A percentile compares a stretch with the other conserved stretches of the same genome.
Evolutionary conservation across 139 green algal species (phyloP).

Genomic region (Astrephomene gubernaculifera): DNA sequence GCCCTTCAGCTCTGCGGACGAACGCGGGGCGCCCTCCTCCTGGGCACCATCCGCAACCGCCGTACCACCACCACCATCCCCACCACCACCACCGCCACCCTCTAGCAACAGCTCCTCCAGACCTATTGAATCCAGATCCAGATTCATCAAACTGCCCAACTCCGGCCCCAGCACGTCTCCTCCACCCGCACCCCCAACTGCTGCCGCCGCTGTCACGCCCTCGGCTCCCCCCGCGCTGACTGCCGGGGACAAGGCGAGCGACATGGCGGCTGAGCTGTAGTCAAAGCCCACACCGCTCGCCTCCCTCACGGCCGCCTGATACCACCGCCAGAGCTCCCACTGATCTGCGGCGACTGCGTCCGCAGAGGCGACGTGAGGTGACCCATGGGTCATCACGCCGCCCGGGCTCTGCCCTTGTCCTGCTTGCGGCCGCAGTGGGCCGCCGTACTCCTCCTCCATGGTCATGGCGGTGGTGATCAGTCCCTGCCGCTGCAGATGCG

Average conservation of each 20-base stretch:
- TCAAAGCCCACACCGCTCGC: not conserved
- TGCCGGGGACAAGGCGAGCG: too few species aligned
- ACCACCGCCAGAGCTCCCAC: constrained; percentile 36
- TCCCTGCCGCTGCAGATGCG: constrained; percentile 45
- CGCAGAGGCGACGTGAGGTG: too few species aligned
- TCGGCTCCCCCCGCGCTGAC: too few species aligned
- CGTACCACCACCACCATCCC: not conserved
- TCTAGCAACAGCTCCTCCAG: too few species aligned
- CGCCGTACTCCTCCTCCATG: constrained; percentile 50
- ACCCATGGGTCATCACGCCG: constrained; percentile 6
- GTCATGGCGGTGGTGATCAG: constrained; percentile 50
- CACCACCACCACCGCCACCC: too few species aligned
- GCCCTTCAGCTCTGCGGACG: not conserved
- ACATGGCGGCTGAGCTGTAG: too few species aligned
- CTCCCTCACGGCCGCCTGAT: not conserved
- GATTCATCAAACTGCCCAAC: too few species aligned
- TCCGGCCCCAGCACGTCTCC: not conserved
- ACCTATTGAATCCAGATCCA: too few species aligned
- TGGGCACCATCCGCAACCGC: not conserved
- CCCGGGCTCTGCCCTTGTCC: not conserved
- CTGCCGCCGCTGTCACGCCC: not conserved
- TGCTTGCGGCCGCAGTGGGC: not conserved
- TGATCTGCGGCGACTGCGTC: not conserved
- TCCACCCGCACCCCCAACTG: not conserved
- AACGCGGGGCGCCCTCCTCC: not conserved